Conservation (phyloP, 139 green algal genomes). For the Chlamydomonas urium region DNA sequence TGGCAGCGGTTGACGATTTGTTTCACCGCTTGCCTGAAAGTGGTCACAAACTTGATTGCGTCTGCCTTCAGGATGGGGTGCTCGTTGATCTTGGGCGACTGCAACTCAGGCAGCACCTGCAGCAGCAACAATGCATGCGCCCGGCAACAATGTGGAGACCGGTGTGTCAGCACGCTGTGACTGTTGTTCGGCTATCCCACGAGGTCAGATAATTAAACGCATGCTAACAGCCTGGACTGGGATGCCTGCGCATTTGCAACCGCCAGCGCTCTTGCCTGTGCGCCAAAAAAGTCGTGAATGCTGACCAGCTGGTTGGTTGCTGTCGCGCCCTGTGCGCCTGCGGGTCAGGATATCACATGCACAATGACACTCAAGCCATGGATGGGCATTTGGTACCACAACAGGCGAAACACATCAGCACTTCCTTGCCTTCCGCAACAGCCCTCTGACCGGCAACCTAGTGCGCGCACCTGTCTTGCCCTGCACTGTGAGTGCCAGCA, state of each 20-base stretch:
- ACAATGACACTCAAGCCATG: neutral
- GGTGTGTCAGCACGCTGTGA: no score
- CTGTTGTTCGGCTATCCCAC: no score
- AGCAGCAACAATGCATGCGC: no score
- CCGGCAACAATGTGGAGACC: no score
- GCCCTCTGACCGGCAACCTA: neutral
- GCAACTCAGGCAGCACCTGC: constrained; percentile 80
- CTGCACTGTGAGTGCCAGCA: constrained; percentile 76
- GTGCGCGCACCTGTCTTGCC: constrained; percentile 64
- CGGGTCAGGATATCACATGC: constrained; percentile 48
- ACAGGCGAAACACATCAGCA: no score
- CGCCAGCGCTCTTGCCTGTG: constrained; percentile 65
- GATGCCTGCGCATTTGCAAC: no score
- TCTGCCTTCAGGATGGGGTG: constrained; percentile 89
- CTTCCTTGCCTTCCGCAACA: no score
- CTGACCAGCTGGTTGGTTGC: constrained; percentile 86
- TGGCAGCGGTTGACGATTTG: no score
- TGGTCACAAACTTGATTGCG: constrained; percentile 93
- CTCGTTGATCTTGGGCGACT: constrained; percentile 50
- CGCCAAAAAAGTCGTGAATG: constrained; percentile 81
- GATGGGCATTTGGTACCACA: no score
- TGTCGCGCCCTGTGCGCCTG: constrained; percentile 77
- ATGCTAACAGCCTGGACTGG: no score
- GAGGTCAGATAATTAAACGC: neutral
- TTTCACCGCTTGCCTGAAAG: constrained; percentile 66